phyloP scores from a whole-genome alignment of 148 eudicot species.

The Cornus suecica region DNA sequence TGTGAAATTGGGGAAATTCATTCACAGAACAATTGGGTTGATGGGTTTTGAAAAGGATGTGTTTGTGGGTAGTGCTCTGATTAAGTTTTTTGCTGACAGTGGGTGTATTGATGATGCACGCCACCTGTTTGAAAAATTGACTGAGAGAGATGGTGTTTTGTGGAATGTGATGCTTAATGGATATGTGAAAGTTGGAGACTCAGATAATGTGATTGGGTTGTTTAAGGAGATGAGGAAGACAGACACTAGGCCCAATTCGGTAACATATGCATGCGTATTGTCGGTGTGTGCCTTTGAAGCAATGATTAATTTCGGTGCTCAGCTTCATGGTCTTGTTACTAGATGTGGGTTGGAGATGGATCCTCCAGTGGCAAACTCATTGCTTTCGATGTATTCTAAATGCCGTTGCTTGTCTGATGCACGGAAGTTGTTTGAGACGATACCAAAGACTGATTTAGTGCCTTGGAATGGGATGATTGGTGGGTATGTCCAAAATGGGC shows the following conservation, averaged over 20 bases:
- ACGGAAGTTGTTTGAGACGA: conserved; percentile 26
- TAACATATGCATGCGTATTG: conserved; percentile 29
- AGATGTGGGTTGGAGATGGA: conserved; percentile 32
- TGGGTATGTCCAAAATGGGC: conserved; percentile 38
- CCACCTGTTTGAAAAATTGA: conserved; percentile 33
- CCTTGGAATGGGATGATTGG: conserved; percentile 41
- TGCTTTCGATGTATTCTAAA: conserved; percentile 33
- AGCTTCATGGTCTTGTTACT: conserved; percentile 31
- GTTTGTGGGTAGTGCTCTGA: conserved; percentile 34
- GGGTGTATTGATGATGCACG: conserved; percentile 27
- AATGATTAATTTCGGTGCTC: conserved; percentile 20
- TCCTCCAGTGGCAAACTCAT: conserved; percentile 29
- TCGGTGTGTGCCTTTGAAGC: conserved; percentile 26
- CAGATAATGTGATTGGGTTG: conserved; percentile 24
- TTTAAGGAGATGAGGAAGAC: conserved; percentile 28
- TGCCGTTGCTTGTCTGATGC: conserved; percentile 31
- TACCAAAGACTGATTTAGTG: conserved; percentile 16
- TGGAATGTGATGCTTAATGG: conserved; percentile 41
- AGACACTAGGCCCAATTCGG: conserved; percentile 24
- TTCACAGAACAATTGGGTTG: conserved; percentile 22
- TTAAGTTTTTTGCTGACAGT: conserved; percentile 33
- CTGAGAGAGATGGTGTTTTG: conserved; percentile 31
- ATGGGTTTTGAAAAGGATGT: conserved; percentile 32
- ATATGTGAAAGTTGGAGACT: conserved; percentile 23
- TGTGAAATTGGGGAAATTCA: conserved; percentile 18